phyloP scores from a whole-genome alignment of 208 protist genomes.

The Jaenimonas drosophilae region DNA sequence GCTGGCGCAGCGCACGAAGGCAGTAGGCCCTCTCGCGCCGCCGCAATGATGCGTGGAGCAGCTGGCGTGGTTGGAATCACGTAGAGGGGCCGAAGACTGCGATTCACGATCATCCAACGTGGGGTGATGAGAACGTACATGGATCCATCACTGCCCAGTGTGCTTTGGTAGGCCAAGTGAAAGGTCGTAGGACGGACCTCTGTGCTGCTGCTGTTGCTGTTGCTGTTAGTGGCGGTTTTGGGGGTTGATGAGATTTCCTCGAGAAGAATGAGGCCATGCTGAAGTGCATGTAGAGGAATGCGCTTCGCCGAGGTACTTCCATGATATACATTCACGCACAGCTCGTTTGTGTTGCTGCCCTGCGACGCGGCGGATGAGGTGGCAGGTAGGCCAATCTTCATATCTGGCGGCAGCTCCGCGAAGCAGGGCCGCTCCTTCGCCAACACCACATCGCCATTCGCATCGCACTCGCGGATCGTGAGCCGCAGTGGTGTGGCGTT shows the following conservation, averaged over 20 bases:
- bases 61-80: constrained; percentile 33
- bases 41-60: neutral
- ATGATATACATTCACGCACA: constrained; percentile 65
- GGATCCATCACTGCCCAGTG: constrained; percentile 42
- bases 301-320: constrained; percentile 21
- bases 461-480: constrained; percentile 46
- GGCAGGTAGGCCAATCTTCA: constrained; percentile 44
- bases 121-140: constrained; percentile 67
- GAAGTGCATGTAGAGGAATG: constrained; percentile 74
- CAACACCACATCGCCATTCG: constrained; percentile 18
- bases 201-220: neutral
- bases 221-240: neutral
- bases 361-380: constrained; percentile 26
- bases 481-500: constrained; percentile 69
- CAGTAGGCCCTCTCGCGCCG: neutral
- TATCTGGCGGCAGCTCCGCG: constrained; percentile 32
- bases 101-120: constrained; percentile 83
- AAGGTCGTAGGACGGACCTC: constrained; percentile 18
- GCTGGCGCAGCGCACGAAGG: too few relatives aligned
- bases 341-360: constrained; percentile 25
- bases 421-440: constrained; percentile 36
- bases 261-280: constrained; percentile 62
- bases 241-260: constrained; percentile 7
- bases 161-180: constrained; percentile 59
- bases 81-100: constrained; percentile 42